Percentiles rank a stretch among this genome's conserved stretches.
phyloP scores from a whole-genome alignment of 2,329 filamentous ascomycete genomes.

The Diaporthe citriasiana region DNA sequence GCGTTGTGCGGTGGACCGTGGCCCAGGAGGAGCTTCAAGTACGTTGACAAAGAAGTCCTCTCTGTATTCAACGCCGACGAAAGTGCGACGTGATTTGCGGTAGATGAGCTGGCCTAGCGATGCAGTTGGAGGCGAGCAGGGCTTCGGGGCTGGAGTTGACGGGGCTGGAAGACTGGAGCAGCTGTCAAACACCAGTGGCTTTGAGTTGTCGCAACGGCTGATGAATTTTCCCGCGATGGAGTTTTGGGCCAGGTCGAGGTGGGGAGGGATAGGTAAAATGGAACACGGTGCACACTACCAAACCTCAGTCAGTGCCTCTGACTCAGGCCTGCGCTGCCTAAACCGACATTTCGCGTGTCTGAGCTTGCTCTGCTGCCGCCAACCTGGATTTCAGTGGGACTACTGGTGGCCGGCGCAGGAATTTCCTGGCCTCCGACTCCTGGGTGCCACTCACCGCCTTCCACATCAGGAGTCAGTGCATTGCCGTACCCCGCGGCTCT shows the following conservation, averaged over 20 bases:
- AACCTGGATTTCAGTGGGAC: constrained; percentile 29
- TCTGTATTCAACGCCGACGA: background rate
- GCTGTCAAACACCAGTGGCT: constrained; percentile 26
- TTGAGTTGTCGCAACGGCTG: constrained; percentile 25
- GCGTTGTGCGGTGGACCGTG: constrained; percentile 29
- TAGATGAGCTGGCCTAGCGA: constrained; percentile 1
- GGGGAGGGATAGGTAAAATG: constrained; percentile 24
- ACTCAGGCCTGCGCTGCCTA: background rate
- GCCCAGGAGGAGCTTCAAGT: constrained; percentile 27
- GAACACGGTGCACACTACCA: background rate
- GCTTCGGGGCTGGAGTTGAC: constrained; percentile 10
- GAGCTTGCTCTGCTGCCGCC: constrained; percentile 21
- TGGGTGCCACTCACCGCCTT: constrained; percentile 19
- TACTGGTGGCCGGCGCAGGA: constrained; percentile 22
- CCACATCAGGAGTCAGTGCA: background rate
- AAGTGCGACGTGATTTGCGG: background rate
- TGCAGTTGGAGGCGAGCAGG: constrained; percentile 8
- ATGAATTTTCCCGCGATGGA: constrained; percentile 42
- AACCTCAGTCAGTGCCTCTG: background rate
- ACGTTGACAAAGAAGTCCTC: constrained; percentile 34
- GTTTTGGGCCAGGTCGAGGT: constrained; percentile 36
- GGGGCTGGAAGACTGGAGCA: constrained; percentile 14
- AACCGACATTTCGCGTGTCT: constrained; percentile 20
- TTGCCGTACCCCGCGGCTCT: constrained; percentile 35
- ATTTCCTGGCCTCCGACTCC: constrained; percentile 30